Evolutionary conservation across 306 rosid species (phyloP).

Genomic region (Quercus glauca): DNA sequence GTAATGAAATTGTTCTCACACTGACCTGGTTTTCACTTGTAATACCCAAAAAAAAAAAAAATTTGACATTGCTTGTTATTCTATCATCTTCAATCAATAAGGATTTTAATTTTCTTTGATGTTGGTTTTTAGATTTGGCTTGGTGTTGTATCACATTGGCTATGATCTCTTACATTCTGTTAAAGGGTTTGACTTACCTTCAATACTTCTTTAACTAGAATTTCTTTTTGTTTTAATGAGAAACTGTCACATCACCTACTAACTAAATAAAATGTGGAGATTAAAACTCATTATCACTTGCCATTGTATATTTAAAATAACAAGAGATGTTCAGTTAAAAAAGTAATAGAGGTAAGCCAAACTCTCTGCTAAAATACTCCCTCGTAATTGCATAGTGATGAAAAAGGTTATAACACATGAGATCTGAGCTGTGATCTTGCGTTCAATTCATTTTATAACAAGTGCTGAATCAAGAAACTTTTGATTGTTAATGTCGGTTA

Average conservation of each 20-base stretch:
- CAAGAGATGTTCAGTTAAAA: too few species aligned
- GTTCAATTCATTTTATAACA: not conserved
- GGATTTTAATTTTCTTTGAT: not conserved
- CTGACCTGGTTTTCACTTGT: constrained; percentile 23
- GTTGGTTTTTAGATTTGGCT: not conserved
- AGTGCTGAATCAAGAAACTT: not conserved
- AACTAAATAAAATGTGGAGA: too few species aligned
- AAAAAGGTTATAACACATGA: not conserved
- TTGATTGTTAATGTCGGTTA: not conserved
- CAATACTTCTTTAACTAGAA: too few species aligned
- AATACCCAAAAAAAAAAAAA: constrained; percentile 1
- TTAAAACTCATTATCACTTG: too few species aligned
- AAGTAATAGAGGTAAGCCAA: too few species aligned
- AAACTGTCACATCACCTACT: too few species aligned
- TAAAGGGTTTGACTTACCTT: too few species aligned
- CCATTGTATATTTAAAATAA: too few species aligned
- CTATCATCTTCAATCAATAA: not conserved
- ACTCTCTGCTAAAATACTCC: not conserved
- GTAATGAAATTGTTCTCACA: constrained; percentile 14
- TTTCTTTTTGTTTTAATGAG: too few species aligned
- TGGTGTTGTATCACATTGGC: not conserved
- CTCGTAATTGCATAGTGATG: not conserved
- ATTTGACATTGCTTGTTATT: constrained; percentile 12
- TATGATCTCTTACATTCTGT: not conserved
- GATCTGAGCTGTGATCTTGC: not conserved